These are phyloP conservation scores for Cryptococcus sp. DNA, from an alignment of 1,284 basidiomycete species.

Conservation along the genomic window DNA sequence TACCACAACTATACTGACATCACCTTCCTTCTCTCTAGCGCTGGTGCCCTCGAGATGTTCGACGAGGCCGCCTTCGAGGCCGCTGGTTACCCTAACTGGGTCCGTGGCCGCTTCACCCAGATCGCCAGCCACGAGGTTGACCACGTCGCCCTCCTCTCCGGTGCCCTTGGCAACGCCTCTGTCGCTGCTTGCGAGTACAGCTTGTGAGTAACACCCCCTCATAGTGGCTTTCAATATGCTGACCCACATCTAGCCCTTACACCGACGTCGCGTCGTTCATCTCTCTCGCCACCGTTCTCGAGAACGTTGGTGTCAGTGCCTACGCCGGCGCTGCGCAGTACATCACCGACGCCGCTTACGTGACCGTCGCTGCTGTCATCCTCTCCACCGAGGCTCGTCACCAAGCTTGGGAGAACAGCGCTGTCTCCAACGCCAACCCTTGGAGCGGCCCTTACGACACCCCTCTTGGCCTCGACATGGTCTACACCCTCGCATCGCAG, in stretches of 20 bases:
- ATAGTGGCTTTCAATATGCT: neutral
- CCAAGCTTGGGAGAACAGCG: slow-evolving; percentile 56
- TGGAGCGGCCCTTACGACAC: slow-evolving; percentile 61
- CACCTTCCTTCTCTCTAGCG: slow-evolving; percentile 11
- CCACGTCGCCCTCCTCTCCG: slow-evolving; percentile 58
- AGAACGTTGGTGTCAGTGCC: slow-evolving; percentile 68
- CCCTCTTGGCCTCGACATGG: slow-evolving; percentile 57
- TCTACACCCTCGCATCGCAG: slow-evolving; percentile 45
- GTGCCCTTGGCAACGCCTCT: slow-evolving; percentile 58
- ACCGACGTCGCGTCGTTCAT: slow-evolving; percentile 61
- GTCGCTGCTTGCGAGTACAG: slow-evolving; percentile 53
- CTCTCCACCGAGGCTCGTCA: slow-evolving; percentile 71
- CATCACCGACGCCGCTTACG: slow-evolving; percentile 50
- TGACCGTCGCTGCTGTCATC: slow-evolving; percentile 56
- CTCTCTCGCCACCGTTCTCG: slow-evolving; percentile 58
- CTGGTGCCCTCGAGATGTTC: slow-evolving; percentile 66
- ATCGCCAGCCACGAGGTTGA: slow-evolving; percentile 63
- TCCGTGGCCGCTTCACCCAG: slow-evolving; percentile 52
- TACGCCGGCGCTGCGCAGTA: slow-evolving; percentile 37
- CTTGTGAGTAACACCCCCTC: slow-evolving; percentile 20
- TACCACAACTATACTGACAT: slow-evolving; percentile 2
- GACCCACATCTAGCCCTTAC: slow-evolving; percentile 22
- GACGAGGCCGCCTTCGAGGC: slow-evolving; percentile 63
- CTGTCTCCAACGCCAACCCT: slow-evolving; percentile 56
- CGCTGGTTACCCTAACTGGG: slow-evolving; percentile 57